Evolutionary conservation across 257 asterid species (phyloP), one percentile per base, ranked within the genome.

Genomic region (Ophiorrhiza pumila): DNA sequence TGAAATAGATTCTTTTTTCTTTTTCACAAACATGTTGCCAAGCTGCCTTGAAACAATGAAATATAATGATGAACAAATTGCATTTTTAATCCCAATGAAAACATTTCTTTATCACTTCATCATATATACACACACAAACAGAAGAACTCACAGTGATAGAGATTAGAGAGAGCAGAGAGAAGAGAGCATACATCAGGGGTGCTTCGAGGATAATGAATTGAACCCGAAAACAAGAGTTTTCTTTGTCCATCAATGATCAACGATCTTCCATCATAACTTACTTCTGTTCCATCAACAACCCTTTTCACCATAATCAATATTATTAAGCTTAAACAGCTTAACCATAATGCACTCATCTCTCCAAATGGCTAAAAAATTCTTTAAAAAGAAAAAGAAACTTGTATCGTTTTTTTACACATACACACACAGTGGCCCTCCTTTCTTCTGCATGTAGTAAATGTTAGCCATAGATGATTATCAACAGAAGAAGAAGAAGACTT

Each of bases 201-300:
- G 75, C 97, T 88, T 75, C 98, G 73, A 17, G 98, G 95, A 71
- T 92, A 92, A 80, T 92, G 97, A 82, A 92, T 92, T 1, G 97
- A 92, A 59, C 96, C 96, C 11, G 97, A 92, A 65, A 92, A 92
- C 66, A 90, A n/a, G 35, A 92, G 82, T 84, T 87, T 84, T 76
- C 92, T 74, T 35, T 81, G 82, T 2, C 97, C 97, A 15, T 87
- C 81, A 9, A 92, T 80, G 50, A 92, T 86, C 73, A 92, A 55
- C 1, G 97, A 88, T 74, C 93, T 80, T 58, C 91, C 89, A 31
- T 92, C 97, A 31, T 92, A 89, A 0, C 68, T 88, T 25, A 92
- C 96, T 22, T 78, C 55, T 60, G 78, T 87, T 0, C 89, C 87
- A 15, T 76, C 32, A n/a, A 73, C 84, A 0, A 52, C 77, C 13